A percentile compares a stretch with the other conserved stretches of the same genome.
Evolutionary conservation across 768 basidiomycete species (phyloP).

Genomic region (Harrya chromipes): DNA sequence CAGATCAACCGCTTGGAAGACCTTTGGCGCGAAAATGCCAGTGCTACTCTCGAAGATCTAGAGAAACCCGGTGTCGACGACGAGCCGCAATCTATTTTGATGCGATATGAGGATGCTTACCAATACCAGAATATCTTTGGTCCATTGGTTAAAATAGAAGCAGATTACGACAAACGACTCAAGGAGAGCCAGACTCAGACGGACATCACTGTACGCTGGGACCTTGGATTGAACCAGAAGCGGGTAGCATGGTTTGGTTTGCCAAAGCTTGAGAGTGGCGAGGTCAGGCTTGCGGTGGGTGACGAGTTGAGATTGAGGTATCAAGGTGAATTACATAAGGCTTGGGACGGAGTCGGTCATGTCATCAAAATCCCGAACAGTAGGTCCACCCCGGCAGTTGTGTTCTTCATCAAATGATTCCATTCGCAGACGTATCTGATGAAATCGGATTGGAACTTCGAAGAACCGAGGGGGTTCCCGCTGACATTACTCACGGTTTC

Average conservation of each 20-base stretch:
- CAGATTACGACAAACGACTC: constrained; percentile 96
- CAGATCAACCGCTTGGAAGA: constrained; percentile 98
- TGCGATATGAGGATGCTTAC: constrained; percentile 97
- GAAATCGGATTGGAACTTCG: constrained; percentile 95
- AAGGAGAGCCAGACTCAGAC: constrained; percentile 99
- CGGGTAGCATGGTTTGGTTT: constrained; percentile 97
- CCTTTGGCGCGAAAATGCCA: constrained; percentile 94
- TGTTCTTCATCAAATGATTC: constrained; percentile 5
- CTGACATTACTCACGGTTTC: constrained; percentile 92
- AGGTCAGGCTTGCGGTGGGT: constrained; percentile 94
- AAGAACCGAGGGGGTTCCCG: constrained; percentile 87
- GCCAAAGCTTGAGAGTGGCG: constrained; percentile 97
- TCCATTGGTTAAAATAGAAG: constrained; percentile 98
- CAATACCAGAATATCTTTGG: constrained; percentile 99
- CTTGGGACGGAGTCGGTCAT: constrained; percentile 97
- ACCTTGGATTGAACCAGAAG: constrained; percentile 97
- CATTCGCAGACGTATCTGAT: constrained; percentile 84
- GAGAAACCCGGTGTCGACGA: constrained; percentile 98
- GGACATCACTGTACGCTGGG: constrained; percentile 95
- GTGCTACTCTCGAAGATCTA: constrained; percentile 92
- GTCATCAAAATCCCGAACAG: constrained; percentile 99
- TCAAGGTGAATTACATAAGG: constrained; percentile 82
- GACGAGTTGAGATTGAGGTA: constrained; percentile 93
- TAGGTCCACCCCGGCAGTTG: constrained; percentile 38
- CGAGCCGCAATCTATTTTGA: constrained; percentile 88